phyloP scores from a whole-genome alignment of 2,329 filamentous ascomycete genomes.

The Hypoxylon sp. region DNA sequence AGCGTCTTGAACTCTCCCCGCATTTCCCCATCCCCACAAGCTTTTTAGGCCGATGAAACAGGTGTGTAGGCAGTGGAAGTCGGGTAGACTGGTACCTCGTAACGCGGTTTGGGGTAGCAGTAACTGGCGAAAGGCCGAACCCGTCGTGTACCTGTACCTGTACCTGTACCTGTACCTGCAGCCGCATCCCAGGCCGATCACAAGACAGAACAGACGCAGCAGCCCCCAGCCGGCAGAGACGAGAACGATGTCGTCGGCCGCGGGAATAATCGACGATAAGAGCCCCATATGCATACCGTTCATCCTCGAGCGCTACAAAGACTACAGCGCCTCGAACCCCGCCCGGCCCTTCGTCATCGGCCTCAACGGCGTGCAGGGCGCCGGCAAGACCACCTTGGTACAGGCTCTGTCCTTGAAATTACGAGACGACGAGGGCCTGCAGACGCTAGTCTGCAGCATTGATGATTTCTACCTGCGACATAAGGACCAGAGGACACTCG shows the following conservation, averaged over 20 bases:
- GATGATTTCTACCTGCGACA: constrained; percentile 91
- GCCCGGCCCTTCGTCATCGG: constrained; percentile 83
- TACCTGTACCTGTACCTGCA: constrained; percentile 11
- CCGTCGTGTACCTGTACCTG: constrained; percentile 15
- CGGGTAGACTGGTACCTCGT: constrained; percentile 1
- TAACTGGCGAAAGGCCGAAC: constrained; percentile 28
- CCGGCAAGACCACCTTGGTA: constrained; percentile 91
- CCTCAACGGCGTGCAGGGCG: constrained; percentile 90
- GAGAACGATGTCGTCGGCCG: constrained; percentile 19
- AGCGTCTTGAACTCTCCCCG: constrained; percentile 21
- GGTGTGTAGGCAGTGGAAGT: background rate
- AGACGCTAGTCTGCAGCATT: constrained; percentile 80
- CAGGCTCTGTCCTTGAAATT: constrained; percentile 72
- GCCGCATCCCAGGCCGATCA: constrained; percentile 20
- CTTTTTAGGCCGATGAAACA: constrained; percentile 13
- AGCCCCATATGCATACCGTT: constrained; percentile 41
- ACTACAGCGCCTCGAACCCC: constrained; percentile 49
- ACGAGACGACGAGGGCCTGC: constrained; percentile 65
- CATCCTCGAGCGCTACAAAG: constrained; percentile 64
- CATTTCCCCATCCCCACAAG: constrained; percentile 37
- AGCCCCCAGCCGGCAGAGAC: constrained; percentile 50
- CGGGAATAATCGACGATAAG: constrained; percentile 38
- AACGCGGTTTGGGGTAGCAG: constrained; percentile 16
- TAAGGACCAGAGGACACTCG: constrained; percentile 73
- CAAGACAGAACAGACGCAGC: constrained; percentile 54